Conservation (phyloP, 768 basidiomycete species). For the Lactarius sanguifluus region DNA sequence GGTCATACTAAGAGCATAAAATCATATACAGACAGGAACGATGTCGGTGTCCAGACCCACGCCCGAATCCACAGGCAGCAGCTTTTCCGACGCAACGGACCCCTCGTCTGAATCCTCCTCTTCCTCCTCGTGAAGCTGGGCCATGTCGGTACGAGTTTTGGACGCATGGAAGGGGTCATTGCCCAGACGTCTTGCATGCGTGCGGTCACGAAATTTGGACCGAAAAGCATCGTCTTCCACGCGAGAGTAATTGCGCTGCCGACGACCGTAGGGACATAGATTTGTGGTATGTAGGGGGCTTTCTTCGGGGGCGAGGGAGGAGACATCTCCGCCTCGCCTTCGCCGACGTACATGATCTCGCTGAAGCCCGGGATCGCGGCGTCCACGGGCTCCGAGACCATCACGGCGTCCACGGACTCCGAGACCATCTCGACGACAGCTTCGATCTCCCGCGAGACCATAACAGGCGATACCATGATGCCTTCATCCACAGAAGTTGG, state of each 20-base stretch:
- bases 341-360: constrained; percentile 25
- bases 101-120: constrained; percentile 17
- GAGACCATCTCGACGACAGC: constrained; percentile 20
- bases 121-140: constrained; percentile 18
- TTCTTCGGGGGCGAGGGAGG: constrained; percentile 30
- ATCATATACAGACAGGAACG: constrained; percentile 53
- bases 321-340: constrained; percentile 12
- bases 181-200: constrained; percentile 38
- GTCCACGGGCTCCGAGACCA: no score
- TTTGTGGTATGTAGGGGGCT: constrained; percentile 18
- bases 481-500: constrained; percentile 38
- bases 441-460: constrained; percentile 32
- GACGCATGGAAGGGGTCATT: constrained; percentile 30
- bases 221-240: constrained; percentile 36
- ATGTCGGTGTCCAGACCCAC: constrained; percentile 34
- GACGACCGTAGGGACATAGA: constrained; percentile 35
- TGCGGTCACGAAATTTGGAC: constrained; percentile 36
- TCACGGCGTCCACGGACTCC: constrained; percentile 23
- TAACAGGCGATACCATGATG: constrained; percentile 33
- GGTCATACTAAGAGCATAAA: constrained; percentile 34
- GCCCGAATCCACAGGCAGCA: constrained; percentile 22
- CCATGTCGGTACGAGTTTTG: constrained; percentile 13
- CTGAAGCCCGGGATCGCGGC: constrained; percentile 20
- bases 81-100: constrained; percentile 26
- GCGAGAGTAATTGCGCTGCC: constrained; percentile 35